A percentile compares a stretch with the other conserved stretches of the same genome.
These are phyloP conservation scores for Pseudofabraea citricarpa DNA, from an alignment of 2,329 filamentous ascomycete species.

Conservation along the genomic window DNA sequence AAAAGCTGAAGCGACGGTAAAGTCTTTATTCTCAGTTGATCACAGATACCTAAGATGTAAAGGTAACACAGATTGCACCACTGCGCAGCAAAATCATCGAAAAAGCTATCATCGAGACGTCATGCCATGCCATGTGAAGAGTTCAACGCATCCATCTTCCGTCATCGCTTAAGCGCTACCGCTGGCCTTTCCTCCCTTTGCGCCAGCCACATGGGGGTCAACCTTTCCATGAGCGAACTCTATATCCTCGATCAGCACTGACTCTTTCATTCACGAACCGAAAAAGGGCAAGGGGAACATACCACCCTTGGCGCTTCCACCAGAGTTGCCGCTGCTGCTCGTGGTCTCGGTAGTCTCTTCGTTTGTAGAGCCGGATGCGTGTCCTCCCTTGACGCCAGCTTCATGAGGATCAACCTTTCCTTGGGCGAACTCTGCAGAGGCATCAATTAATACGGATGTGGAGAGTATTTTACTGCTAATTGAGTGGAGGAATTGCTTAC, in stretches of 20 bases:
- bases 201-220: slow-evolving; percentile 32
- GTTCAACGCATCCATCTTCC: too few species aligned
- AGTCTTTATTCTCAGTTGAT: too few species aligned
- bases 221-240: slow-evolving; percentile 34
- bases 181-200: slow-evolving; percentile 33
- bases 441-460: neutral
- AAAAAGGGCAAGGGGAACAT: neutral
- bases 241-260: neutral
- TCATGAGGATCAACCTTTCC: slow-evolving; percentile 36
- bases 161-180: too few species aligned
- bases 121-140: too few species aligned
- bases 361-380: slow-evolving; percentile 8
- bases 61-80: too few species aligned
- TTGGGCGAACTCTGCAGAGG: slow-evolving; percentile 30
- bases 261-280: neutral
- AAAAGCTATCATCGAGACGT: too few species aligned
- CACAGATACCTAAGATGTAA: too few species aligned
- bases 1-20: too few species aligned
- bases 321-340: slow-evolving; percentile 7
- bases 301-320: slow-evolving; percentile 1
- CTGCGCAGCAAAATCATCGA: too few species aligned
- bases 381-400: slow-evolving; percentile 34
- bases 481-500: slow-evolving; percentile 2
- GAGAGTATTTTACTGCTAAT: neutral
- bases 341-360: neutral